Percentiles rank a stretch among this genome's conserved stretches.
These are phyloP conservation scores for Raffaelea albimanens DNA, from an alignment of 2,329 filamentous ascomycete genomes.

Conservation along the genomic window DNA sequence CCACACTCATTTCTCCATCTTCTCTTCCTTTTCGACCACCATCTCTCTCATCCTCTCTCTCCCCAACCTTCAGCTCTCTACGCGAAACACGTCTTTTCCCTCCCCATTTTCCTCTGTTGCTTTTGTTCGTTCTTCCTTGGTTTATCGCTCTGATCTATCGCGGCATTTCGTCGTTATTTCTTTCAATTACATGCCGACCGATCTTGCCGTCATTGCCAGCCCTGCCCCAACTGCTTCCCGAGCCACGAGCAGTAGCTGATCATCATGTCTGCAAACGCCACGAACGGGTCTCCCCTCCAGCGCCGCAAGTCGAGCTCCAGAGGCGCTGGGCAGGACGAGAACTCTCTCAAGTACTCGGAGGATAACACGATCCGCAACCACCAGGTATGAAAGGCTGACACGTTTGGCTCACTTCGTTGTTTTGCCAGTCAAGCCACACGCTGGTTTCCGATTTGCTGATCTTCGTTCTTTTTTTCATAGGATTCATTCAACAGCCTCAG, in stretches of 20 bases:
- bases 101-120: neutral
- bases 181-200: conserved; percentile 7
- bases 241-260: neutral
- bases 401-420: too few relatives aligned
- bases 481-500: conserved; percentile 19
- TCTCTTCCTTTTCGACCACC: neutral
- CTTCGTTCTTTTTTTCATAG: neutral
- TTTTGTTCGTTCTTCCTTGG: conserved; percentile 7
- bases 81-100: neutral
- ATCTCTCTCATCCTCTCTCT: neutral
- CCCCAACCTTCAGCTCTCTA: neutral
- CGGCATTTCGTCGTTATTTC: conserved; percentile 13
- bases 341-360: conserved; percentile 24
- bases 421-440: neutral
- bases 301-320: conserved; percentile 24
- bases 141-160: conserved; percentile 12
- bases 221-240: conserved; percentile 5
- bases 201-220: conserved; percentile 12
- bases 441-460: neutral
- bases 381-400: conserved; percentile 18
- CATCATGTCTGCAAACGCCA: conserved; percentile 29
- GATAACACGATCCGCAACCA: conserved; percentile 20
- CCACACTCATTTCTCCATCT: neutral
- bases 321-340: conserved; percentile 25
- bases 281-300: conserved; percentile 31